Base-by-base conservation (phyloP, 768 basidiomycete genomes). In the Baorangia bicolor region DNA sequence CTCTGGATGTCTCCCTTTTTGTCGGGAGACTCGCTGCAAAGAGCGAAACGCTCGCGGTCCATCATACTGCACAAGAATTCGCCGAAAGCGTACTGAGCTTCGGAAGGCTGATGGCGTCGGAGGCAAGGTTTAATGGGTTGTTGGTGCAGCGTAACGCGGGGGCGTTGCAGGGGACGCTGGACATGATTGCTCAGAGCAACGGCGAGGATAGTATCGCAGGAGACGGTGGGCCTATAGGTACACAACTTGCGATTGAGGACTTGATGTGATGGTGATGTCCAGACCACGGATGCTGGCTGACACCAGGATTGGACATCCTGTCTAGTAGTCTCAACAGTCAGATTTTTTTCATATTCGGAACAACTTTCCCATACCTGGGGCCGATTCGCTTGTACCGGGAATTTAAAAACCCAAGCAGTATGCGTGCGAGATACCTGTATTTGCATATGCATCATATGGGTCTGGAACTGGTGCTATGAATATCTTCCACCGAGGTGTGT, bases 1-100 rank as follows among this genome's bases (percentile, higher is more conserved):
- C 54, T 8, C 48, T 61, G 30, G 53, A 61, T 25, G 60, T 55
- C 21, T 37, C 60, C 9, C 57, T 61, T 20, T 52, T 55, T 33
- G 53, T 55, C 5, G 50, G 60, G 25, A 23, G 11, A 3, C 57
- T 61, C 31, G 53, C 60, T 25, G 57, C 57, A 28, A 52, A 20
- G 53, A 59, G 60, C 42, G 53, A 61, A 27, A 55, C 53, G 20
- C 28, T 59, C 9, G 47, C 40, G 11, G 10, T 45, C n/a, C 51
- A 61, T 20, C 31, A 51, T 16, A 51, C 56, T 9, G 58, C 58
- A 2, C 58, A 45, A 14, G 51, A 52, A 18, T 57, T 59, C 12
- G 55, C 58, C 13, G 41, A 33, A 11, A 42, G 55, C 5, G 50
- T 57, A 9, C 23, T 52, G 16, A 52, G 23, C 47, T 52, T 59